Conservation (phyloP, 2,329 filamentous ascomycete species). For the Alternaria alternata region DNA sequence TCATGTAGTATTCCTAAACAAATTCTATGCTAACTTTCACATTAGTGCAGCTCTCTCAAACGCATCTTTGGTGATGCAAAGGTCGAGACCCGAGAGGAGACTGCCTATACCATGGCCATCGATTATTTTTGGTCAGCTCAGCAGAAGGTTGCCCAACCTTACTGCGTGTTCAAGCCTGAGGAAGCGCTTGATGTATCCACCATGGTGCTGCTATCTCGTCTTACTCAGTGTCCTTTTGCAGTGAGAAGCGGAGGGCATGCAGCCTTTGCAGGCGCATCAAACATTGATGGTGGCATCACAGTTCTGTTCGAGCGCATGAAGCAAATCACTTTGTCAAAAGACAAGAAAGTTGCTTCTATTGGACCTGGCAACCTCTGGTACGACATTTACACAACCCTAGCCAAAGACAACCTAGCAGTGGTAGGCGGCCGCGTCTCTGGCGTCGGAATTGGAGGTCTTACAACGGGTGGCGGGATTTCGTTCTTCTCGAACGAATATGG, state of each 20-base stretch:
- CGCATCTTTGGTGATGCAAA: conserved; percentile 25
- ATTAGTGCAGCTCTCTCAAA: conserved; percentile 32
- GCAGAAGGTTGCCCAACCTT: conserved; percentile 27
- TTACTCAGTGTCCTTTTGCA: conserved; percentile 47
- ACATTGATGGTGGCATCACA: conserved; percentile 39
- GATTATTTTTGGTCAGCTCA: conserved; percentile 37
- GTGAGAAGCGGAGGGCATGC: conserved; percentile 48
- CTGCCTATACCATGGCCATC: conserved; percentile 26
- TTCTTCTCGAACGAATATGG: conserved; percentile 42
- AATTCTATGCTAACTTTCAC: background rate
- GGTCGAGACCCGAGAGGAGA: conserved; percentile 20
- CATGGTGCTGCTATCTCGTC: conserved; percentile 27
- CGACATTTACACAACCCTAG: conserved; percentile 40
- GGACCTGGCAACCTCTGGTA: conserved; percentile 45
- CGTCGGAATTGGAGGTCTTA: conserved; percentile 39
- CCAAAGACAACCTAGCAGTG: conserved; percentile 31
- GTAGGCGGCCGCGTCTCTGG: conserved; percentile 40
- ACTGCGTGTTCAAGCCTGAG: conserved; percentile 39
- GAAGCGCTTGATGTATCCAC: conserved; percentile 29
- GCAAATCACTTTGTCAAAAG: conserved; percentile 22
- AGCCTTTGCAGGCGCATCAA: conserved; percentile 36
- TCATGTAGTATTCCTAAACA: background rate
- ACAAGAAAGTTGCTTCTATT: conserved; percentile 34
- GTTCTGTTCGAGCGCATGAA: conserved; percentile 37
- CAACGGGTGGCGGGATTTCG: conserved; percentile 36